A percentile compares a stretch with the other conserved stretches of the same genome.
Conservation (phyloP, 495 filamentous ascomycete genomes). For the Aspergillus bridgeri region DNA sequence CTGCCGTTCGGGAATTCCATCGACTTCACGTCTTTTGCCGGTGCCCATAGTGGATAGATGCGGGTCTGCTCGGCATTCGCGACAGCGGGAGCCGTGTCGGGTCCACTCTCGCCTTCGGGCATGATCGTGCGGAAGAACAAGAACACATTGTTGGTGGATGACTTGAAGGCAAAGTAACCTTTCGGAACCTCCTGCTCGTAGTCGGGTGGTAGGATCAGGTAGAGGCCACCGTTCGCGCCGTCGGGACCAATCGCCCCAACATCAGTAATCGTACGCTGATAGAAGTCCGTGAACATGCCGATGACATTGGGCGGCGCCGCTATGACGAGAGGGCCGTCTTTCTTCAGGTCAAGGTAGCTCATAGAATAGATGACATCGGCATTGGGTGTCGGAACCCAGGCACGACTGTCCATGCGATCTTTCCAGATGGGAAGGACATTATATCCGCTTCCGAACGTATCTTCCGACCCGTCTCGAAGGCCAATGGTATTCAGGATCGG, state of each 20-base stretch:
- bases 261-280: not conserved
- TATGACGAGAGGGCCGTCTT: too few species aligned
- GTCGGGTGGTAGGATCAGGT: not conserved
- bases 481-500: not conserved
- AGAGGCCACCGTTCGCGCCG: not conserved
- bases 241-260: not conserved
- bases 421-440: not conserved
- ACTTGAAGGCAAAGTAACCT: not conserved
- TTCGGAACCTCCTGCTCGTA: not conserved
- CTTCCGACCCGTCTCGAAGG: not conserved
- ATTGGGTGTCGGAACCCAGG: too few species aligned
- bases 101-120: not conserved
- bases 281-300: not conserved
- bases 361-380: too few species aligned
- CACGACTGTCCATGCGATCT: too few species aligned
- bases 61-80: not conserved
- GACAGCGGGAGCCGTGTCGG: not conserved
- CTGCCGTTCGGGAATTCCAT: not conserved
- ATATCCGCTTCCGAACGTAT: not conserved
- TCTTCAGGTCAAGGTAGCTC: too few species aligned
- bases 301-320: too few species aligned
- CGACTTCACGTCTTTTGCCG: not conserved
- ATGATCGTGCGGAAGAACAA: not conserved
- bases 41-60: not conserved
- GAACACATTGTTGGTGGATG: not conserved